These are phyloP conservation scores for Basidiobolus meristosporus DNA, from an alignment of 371 early-diverging fungal species.

Conservation along the genomic window DNA sequence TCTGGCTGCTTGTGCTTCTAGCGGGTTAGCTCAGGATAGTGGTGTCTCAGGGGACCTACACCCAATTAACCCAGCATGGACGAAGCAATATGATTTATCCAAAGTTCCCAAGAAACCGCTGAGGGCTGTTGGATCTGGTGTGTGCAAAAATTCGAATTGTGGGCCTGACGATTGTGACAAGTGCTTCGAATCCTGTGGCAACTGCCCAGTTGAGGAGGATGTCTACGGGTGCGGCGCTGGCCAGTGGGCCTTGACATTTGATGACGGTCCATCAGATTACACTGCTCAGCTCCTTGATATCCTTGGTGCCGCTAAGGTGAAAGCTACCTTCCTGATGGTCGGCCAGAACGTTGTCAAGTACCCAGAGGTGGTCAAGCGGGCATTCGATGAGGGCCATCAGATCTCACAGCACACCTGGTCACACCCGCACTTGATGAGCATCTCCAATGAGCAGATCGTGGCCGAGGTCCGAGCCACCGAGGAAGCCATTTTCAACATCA, in stretches of 20 bases:
- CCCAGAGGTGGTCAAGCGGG: constrained; percentile 11
- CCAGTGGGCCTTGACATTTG: constrained; percentile 18
- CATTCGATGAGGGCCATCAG: constrained; percentile 20
- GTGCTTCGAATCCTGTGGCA: constrained; percentile 19
- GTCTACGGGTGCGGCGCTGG: constrained; percentile 13
- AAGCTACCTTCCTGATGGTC: constrained; percentile 45
- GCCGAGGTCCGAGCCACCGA: constrained; percentile 12
- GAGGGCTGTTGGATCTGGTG: constrained; percentile 13
- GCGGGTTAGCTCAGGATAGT: too few species aligned
- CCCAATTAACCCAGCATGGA: too few species aligned
- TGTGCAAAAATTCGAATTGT: constrained; percentile 11
- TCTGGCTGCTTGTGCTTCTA: too few species aligned
- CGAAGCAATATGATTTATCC: too few species aligned
- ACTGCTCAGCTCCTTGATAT: constrained; percentile 19
- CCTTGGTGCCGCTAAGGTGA: constrained; percentile 20
- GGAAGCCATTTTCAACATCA: constrained; percentile 9
- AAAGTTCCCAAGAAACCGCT: too few species aligned
- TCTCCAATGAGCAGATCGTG: constrained; percentile 5
- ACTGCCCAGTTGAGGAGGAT: constrained; percentile 8
- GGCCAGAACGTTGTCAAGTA: constrained; percentile 15
- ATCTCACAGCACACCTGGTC: constrained; percentile 27
- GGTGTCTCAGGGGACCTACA: too few species aligned
- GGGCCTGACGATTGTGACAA: constrained; percentile 14
- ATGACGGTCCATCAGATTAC: constrained; percentile 16
- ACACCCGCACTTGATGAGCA: constrained; percentile 14